Base-by-base conservation (phyloP, 2,329 filamentous ascomycete genomes). In the Colletotrichum musicola region DNA sequence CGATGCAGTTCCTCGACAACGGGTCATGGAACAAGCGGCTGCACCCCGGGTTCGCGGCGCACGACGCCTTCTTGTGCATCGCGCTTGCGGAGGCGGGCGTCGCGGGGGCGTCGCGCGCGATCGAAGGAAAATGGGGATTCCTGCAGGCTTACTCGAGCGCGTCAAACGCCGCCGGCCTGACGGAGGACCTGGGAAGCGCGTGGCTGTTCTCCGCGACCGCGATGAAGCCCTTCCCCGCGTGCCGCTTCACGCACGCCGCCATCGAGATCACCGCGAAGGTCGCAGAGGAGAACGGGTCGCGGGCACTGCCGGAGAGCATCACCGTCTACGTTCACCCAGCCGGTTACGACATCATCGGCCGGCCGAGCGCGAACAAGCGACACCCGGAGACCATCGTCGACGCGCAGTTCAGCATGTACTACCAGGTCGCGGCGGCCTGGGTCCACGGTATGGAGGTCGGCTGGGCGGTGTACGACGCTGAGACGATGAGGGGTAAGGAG, bases 1-100 rank as follows among this genome's bases (percentile, higher is more conserved):
- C 72, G 27, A 77, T 77, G 73, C 74, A 77, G 63, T 77, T 74
- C 51, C 72, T 77, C 6, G 74, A 74, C 61, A 77, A 77, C 49
- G 75, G 75, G 2, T 64, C 70, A 3, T 76, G 73, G 74, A 77
- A 76, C 60, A 76, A 76, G 64, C 65, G 74, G 2, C 65, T 77
- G 22, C 75, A 75, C n/a, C 72, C 74, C 1, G 75, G 73, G 7
- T 75, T 76, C 30, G 73, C 74, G 1, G 74, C 75, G 1, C 74
- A 74, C 55, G 74, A 77, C 35, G 75, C 74, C 1, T 72, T 77
- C 42, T 57, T 76, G 1, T 72, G 69, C 25, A 71, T 75, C 20
- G 67, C 73, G 0, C 62, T 76, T 6, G 74, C 74, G 3, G 74
- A 74, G 49, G 71, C 71, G 0, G 75, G 75, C 4, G 72, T 76